Evolutionary conservation across 257 asterid genomes (phyloP).

Genomic region (Nicotiana tomentosiformis): DNA sequence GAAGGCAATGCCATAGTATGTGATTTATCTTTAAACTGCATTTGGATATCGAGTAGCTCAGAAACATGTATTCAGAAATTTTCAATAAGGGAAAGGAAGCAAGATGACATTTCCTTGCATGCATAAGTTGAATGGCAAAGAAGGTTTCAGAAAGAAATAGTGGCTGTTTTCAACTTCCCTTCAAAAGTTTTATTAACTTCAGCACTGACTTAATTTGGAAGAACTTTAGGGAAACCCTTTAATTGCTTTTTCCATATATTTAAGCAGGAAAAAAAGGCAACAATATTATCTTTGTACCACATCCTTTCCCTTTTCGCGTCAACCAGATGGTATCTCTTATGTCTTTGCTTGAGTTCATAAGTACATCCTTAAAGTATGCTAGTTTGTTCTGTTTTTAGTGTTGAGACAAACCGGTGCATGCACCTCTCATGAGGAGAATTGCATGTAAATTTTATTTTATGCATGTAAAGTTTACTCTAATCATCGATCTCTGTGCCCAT

Average conservation of each 20-base stretch:
- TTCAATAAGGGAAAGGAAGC: not conserved
- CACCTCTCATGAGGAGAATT: not conserved
- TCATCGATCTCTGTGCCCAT: not conserved
- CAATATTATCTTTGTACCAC: not conserved
- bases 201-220: not conserved
- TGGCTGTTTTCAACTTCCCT: not conserved
- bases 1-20: slow-evolving; percentile 54
- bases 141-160: not conserved
- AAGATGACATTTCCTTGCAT: not conserved
- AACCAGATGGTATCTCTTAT: not conserved
- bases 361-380: not conserved
- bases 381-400: slow-evolving; percentile 1
- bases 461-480: not conserved
- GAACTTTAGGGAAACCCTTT: not conserved
- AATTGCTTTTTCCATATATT: not conserved
- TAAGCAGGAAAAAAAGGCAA: not conserved
- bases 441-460: not conserved
- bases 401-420: not conserved
- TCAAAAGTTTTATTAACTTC: not conserved
- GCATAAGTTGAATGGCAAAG: not conserved
- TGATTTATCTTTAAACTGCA: slow-evolving; percentile 15
- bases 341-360: not conserved
- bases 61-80: not conserved
- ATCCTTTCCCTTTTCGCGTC: not conserved
- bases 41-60: not conserved